These are phyloP conservation scores for Irpex sp. DNA, from an alignment of 1,284 basidiomycete genomes.

Conservation along the genomic window DNA sequence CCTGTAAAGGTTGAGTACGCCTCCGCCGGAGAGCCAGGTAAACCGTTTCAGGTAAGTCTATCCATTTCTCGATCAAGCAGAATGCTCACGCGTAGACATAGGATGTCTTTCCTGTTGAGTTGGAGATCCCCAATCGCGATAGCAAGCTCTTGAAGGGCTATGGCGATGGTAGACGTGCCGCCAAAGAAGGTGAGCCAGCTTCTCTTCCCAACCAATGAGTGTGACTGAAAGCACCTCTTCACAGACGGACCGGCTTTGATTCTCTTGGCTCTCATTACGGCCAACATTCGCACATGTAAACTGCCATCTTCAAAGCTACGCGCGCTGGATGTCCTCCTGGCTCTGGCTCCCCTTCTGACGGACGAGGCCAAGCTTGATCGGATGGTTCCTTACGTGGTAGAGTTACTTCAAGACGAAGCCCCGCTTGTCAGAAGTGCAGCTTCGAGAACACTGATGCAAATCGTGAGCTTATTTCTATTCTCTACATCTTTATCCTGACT, in stretches of 20 bases:
- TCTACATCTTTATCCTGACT: conserved; percentile 5
- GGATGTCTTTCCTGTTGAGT: conserved; percentile 75
- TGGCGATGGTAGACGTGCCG: conserved; percentile 46
- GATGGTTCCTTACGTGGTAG: conserved; percentile 89
- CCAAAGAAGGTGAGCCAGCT: conserved; percentile 51
- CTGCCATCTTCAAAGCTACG: conserved; percentile 86
- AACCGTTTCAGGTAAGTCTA: conserved; percentile 56
- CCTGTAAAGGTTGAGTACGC: conserved; percentile 49
- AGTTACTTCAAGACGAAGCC: conserved; percentile 83
- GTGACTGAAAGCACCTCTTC: background rate
- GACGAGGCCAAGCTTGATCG: conserved; percentile 97
- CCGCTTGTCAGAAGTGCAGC: conserved; percentile 79
- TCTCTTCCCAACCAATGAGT: conserved; percentile 10
- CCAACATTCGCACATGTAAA: conserved; percentile 87
- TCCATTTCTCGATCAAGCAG: background rate
- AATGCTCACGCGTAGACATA: conserved; percentile 25
- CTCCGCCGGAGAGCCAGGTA: conserved; percentile 36
- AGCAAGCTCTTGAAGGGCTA: conserved; percentile 44
- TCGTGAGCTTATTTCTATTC: conserved; percentile 48
- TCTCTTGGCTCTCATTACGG: conserved; percentile 80
- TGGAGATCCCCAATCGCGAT: conserved; percentile 70
- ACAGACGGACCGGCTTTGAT: conserved; percentile 79
- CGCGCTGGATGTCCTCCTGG: conserved; percentile 85
- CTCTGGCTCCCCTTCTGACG: conserved; percentile 78
- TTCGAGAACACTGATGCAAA: conserved; percentile 79